A percentile compares a stretch with the other conserved stretches of the same genome.
phyloP scores from a whole-genome alignment of 805 yeast species.

The Candida maris region DNA sequence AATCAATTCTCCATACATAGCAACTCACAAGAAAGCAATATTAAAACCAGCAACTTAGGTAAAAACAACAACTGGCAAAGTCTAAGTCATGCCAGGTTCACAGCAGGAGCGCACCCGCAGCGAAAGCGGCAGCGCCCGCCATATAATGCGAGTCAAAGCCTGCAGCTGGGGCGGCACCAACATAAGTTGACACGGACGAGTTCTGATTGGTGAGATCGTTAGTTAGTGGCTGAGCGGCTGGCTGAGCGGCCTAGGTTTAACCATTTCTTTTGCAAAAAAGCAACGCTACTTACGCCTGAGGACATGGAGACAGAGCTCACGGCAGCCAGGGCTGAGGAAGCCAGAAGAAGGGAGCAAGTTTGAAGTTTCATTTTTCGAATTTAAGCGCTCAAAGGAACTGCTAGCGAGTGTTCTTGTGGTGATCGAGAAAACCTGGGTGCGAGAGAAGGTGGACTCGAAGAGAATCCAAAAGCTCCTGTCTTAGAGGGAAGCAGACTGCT shows the following conservation, averaged over 20 bases:
- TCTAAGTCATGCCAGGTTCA: slow-evolving; percentile 15
- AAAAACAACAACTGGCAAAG: no score
- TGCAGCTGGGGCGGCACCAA: slow-evolving; percentile 23
- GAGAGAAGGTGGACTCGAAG: no score
- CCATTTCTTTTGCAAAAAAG: no score
- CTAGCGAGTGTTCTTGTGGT: no score
- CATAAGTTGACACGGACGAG: slow-evolving; percentile 30
- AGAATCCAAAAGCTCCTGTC: no score
- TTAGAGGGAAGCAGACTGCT: no score
- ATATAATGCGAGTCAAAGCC: slow-evolving; percentile 22
- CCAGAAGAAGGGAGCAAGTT: slow-evolving; percentile 34
- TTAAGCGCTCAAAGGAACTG: no score
- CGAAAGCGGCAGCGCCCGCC: slow-evolving; percentile 31
- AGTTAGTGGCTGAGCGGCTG: slow-evolving; percentile 34
- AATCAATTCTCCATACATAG: no score
- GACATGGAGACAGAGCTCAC: slow-evolving; percentile 27
- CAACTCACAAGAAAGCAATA: no score
- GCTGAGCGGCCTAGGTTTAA: no score
- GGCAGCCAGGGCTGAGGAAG: slow-evolving; percentile 32
- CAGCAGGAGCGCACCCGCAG: slow-evolving; percentile 32
- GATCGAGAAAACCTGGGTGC: no score
- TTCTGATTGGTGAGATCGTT: slow-evolving; percentile 22
- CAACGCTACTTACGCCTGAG: slow-evolving; percentile 33
- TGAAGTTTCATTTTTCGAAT: slow-evolving; percentile 42
- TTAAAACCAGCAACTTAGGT: no score